These are phyloP conservation scores for Vitis hybrid DNA, from an alignment of 177 flowering plant species.

Conservation along the genomic window DNA sequence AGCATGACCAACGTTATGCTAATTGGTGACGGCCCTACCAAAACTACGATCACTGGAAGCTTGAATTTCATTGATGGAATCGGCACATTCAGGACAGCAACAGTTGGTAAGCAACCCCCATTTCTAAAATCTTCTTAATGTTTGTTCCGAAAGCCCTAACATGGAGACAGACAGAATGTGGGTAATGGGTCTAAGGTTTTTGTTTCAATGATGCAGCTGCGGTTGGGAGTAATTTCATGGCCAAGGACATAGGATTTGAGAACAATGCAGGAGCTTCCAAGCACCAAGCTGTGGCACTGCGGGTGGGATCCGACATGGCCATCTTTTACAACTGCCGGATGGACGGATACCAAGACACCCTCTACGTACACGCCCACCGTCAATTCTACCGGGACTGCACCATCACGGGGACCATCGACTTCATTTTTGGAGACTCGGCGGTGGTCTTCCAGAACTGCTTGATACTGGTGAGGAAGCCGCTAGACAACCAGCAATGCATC, in stretches of 20 bases:
- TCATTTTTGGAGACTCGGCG: conserved; percentile 49
- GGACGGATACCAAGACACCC: conserved; percentile 56
- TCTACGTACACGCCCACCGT: conserved; percentile 44
- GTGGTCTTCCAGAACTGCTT: conserved; percentile 59
- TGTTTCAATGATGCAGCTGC: conserved; percentile 24
- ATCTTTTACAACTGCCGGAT: conserved; percentile 46
- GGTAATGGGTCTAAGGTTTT: background rate
- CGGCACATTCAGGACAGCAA: conserved; percentile 33
- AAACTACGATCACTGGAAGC: conserved; percentile 38
- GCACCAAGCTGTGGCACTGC: conserved; percentile 56
- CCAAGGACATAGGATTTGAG: conserved; percentile 51
- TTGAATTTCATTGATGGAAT: conserved; percentile 29
- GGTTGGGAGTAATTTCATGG: conserved; percentile 38
- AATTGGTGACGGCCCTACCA: conserved; percentile 52
- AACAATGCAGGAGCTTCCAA: conserved; percentile 49
- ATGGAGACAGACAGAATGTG: no score
- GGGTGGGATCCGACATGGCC: conserved; percentile 31
- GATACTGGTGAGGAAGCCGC: conserved; percentile 37
- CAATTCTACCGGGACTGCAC: conserved; percentile 60
- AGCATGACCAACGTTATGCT: conserved; percentile 30
- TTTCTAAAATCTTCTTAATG: background rate
- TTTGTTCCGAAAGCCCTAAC: background rate
- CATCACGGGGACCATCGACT: conserved; percentile 56
- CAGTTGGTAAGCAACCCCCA: conserved; percentile 32
- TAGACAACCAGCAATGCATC: conserved; percentile 34